These are phyloP conservation scores for Fusarium guadeloupense DNA, from an alignment of 2,329 filamentous ascomycete genomes.

Conservation along the genomic window DNA sequence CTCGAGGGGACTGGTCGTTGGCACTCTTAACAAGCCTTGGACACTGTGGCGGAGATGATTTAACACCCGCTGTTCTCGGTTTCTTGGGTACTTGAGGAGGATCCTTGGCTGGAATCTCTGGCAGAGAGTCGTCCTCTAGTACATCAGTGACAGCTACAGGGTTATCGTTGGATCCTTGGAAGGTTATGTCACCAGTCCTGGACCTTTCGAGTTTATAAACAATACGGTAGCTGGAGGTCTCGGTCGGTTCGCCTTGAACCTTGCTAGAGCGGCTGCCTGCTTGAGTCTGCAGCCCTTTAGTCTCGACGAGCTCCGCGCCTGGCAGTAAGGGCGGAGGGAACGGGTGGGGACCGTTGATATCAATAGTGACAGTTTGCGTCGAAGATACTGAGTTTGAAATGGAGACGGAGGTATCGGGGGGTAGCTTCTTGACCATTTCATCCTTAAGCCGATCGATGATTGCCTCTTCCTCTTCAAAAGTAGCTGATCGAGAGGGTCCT, in stretches of 20 bases:
- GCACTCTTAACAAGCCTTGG: conserved; percentile 8
- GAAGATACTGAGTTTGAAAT: conserved; percentile 68
- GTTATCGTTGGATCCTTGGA: conserved; percentile 48
- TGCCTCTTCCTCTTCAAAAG: conserved; percentile 53
- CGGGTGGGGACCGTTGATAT: conserved; percentile 63
- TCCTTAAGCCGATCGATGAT: conserved; percentile 57
- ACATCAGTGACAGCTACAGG: conserved; percentile 42
- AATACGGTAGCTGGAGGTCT: conserved; percentile 58
- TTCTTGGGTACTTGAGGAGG: conserved; percentile 26
- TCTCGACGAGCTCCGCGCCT: conserved; percentile 67
- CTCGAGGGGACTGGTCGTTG: conserved; percentile 10
- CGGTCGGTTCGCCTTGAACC: conserved; percentile 34
- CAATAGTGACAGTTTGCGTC: conserved; percentile 71
- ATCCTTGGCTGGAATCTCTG: conserved; percentile 10
- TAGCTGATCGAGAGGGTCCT: neutral
- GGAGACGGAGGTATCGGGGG: conserved; percentile 65
- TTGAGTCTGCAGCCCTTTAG: conserved; percentile 48
- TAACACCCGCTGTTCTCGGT: neutral
- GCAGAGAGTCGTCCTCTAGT: conserved; percentile 33
- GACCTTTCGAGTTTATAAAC: conserved; percentile 68
- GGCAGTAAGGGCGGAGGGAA: conserved; percentile 64
- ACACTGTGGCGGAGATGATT: conserved; percentile 24
- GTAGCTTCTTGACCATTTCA: conserved; percentile 64
- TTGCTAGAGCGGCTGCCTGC: conserved; percentile 24
- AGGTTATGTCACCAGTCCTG: conserved; percentile 55